These are phyloP conservation scores for Fusarium mexicanum DNA, from an alignment of 2,329 filamentous ascomycete species.

Conservation along the genomic window DNA sequence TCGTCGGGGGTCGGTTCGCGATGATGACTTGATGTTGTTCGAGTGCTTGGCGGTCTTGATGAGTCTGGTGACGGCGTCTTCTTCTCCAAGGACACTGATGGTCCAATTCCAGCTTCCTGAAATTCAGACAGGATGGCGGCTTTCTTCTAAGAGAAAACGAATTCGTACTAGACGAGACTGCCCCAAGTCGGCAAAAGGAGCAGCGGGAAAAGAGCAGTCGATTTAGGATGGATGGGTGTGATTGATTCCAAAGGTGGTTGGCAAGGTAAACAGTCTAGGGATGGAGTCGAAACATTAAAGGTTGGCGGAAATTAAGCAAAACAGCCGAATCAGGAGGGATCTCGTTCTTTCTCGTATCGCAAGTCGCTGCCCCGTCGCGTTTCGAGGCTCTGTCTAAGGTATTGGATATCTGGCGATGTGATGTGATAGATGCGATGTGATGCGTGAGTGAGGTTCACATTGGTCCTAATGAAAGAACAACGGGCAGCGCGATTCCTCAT, in stretches of 20 bases:
- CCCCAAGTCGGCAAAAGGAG: slow-evolving; percentile 12
- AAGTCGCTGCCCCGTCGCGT: slow-evolving; percentile 18
- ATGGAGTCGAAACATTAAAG: slow-evolving; percentile 29
- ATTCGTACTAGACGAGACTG: slow-evolving; percentile 6
- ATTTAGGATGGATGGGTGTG: slow-evolving; percentile 14
- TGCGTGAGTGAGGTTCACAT: slow-evolving; percentile 38
- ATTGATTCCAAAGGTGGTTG: slow-evolving; percentile 23
- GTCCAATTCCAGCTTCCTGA: slow-evolving; percentile 48
- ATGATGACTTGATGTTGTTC: slow-evolving; percentile 40
- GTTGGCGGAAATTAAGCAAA: slow-evolving; percentile 5
- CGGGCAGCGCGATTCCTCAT: slow-evolving; percentile 38
- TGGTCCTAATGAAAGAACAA: slow-evolving; percentile 23
- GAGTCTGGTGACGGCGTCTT: slow-evolving; percentile 44
- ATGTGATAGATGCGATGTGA: slow-evolving; percentile 32
- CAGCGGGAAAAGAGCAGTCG: slow-evolving; percentile 17
- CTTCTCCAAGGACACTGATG: slow-evolving; percentile 50
- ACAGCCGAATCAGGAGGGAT: slow-evolving; percentile 4
- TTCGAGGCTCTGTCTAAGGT: slow-evolving; percentile 27
- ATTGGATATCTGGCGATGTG: slow-evolving; percentile 22
- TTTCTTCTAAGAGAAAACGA: slow-evolving; percentile 35
- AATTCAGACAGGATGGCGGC: slow-evolving; percentile 52
- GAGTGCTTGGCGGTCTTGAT: slow-evolving; percentile 41
- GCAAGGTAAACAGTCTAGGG: slow-evolving; percentile 25
- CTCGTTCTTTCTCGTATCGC: slow-evolving; percentile 12
- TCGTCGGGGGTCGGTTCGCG: slow-evolving; percentile 35